These are phyloP conservation scores for Irpex rosettiformis DNA, from an alignment of 1,284 basidiomycete genomes.

Conservation along the genomic window DNA sequence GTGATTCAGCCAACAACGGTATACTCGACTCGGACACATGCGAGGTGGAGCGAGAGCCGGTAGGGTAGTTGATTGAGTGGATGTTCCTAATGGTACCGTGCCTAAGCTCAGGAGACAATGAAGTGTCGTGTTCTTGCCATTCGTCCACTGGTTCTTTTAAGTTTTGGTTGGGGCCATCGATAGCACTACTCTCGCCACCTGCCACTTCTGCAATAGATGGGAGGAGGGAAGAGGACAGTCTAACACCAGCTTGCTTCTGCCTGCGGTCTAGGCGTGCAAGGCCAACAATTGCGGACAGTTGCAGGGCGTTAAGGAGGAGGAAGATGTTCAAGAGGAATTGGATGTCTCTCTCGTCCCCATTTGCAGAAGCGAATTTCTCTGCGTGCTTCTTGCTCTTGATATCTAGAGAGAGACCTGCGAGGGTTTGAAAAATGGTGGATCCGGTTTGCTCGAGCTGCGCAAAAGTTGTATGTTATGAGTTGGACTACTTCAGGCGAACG, in stretches of 20 bases:
- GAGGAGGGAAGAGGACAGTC: conserved; percentile 18
- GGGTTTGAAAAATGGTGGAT: conserved; percentile 65
- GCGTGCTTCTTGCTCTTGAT: conserved; percentile 31
- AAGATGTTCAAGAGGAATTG: conserved; percentile 51
- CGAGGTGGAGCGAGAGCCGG: conserved; percentile 15
- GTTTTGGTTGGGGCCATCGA: background rate
- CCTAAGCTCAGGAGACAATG: background rate
- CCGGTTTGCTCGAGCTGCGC: conserved; percentile 69
- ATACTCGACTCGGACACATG: conserved; percentile 21
- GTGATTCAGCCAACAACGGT: conserved; percentile 23
- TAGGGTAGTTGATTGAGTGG: conserved; percentile 11
- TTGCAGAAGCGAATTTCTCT: conserved; percentile 6
- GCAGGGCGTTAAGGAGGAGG: conserved; percentile 55
- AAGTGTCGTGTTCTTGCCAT: conserved; percentile 11
- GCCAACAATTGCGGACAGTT: conserved; percentile 48
- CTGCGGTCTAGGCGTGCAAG: conserved; percentile 44
- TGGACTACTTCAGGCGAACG: background rate
- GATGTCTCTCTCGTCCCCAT: conserved; percentile 29
- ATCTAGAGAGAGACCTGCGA: conserved; percentile 66
- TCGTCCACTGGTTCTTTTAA: conserved; percentile 2
- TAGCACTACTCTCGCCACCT: conserved; percentile 3
- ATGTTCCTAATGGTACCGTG: conserved; percentile 18
- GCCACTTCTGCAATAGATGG: conserved; percentile 19
- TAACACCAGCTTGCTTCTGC: conserved; percentile 27
- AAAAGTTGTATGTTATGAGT: background rate